Evolutionary conservation across 345 rosid genomes (phyloP), one percentile per base, ranked within the genome.

Genomic region (Citrus medica): DNA sequence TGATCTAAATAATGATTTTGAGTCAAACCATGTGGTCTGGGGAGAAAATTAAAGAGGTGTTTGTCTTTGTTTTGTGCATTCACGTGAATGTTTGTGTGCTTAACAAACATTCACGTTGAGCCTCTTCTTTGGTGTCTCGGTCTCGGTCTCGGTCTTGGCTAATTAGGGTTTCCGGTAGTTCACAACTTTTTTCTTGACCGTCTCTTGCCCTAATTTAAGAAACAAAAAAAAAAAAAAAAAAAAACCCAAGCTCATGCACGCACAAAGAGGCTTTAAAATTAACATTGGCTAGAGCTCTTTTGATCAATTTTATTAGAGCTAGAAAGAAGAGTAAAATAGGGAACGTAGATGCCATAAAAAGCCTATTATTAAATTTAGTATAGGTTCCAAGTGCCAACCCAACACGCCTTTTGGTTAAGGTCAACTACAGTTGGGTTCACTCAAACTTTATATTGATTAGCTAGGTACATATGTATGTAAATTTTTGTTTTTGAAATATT

Each of bases 21-120:
- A 32, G 75, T 74, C 81, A 79, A 81, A 27, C 67, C 27, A 70
- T 24, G 81, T 68, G 80, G 53, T n/a, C 46, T 71, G 3, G 35
- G 53, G 71, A 58, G 33, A 48, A 28, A n/a, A 55, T 63, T 32
- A 74, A 40, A 12, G 58, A 40, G 75, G 9, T 48, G 4, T 21
- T 66, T 66, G 73, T 28, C 25, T 78, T 66, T 71, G 12, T 51
- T 51, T 69, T 69, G 81, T 21, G 61, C 14, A 42, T 82, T 77
- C 81, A 73, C 80, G 84, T 79, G 88, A 81, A 87, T 84, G 84
- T 85, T 74, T 81, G 86, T 81, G 55, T 73, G 56, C 32, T 48
- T 67, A 74, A 82, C 88, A 82, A 80, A 80, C 88, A 85, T 87
- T 87, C 90, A 84, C 79, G 72, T 63, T 68, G 79, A 60, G 55